Base-by-base conservation (phyloP, 2,329 filamentous ascomycete species). In the Calonectria pauciramosa region DNA sequence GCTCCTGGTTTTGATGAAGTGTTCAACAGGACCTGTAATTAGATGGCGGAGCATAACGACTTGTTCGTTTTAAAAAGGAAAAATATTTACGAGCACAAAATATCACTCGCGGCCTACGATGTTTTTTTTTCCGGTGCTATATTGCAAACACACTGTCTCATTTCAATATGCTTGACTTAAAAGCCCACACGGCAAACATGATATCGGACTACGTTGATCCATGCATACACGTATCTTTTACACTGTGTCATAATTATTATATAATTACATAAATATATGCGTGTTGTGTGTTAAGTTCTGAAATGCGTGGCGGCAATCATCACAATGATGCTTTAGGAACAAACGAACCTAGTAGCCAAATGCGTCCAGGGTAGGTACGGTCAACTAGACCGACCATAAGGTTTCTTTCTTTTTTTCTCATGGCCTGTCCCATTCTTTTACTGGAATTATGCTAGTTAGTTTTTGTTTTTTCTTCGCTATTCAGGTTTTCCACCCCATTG, bases 1-100 rank as follows among this genome's bases (percentile, higher is more conserved):
- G 56, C 38, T 30, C 54, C 72, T 9, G 18, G 6, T 1, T 77
- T 60, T 6, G 14, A 44, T 7, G 69, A 74, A n/a, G n/a, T 41
- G 5, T 47, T 74, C 38, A 47, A 28, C 3, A 65, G 60, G 11
- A 65, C 60, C 7, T 65, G 60, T 20, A 65, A n/a, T 23, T 65
- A 65, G 28, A 23, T 7, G 16, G 14, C 4, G 9, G 5, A 11
- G 23, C 13, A 11, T 16, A 34, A 34, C 20, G n/a, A 23, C 20
- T 9, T 23, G 11, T 5, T 20, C 8, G 3, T 30, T 7, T n/a
- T n/a, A n/a, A n/a, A 13, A 11, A 20, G 32, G 14, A 32, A 52
- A 11, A 32, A 4, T 5, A 4, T 23, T 23, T 2, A n/a, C n/a
- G 10, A 47, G n/a, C 20, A 20, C 41, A 20, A 47, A 44, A n/a